phyloP scores from a whole-genome alignment of 2,329 filamentous ascomycete genomes.

The Beauveria australis region DNA sequence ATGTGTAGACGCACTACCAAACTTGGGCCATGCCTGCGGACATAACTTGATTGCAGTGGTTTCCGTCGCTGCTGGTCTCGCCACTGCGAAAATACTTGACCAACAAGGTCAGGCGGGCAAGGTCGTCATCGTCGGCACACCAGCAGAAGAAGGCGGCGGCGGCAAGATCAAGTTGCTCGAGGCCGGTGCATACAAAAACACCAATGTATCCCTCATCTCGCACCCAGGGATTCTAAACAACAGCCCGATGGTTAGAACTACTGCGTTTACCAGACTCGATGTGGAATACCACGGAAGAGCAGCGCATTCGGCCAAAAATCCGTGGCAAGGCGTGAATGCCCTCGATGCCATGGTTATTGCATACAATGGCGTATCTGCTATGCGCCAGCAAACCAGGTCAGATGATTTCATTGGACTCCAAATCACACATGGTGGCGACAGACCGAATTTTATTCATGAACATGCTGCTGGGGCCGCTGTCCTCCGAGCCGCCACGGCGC shows the following conservation, averaged over 20 bases:
- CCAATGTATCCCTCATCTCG: constrained; percentile 23
- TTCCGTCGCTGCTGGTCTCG: constrained; percentile 33
- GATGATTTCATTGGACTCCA: constrained; percentile 42
- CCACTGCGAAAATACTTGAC: constrained; percentile 5
- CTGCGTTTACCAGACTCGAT: constrained; percentile 40
- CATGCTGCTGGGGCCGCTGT: constrained; percentile 31
- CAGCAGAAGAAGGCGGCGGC: constrained; percentile 45
- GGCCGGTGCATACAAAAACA: constrained; percentile 34
- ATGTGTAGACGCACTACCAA: constrained; percentile 36
- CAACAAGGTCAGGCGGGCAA: constrained; percentile 2
- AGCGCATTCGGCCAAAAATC: constrained; percentile 48
- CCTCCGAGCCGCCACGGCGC: constrained; percentile 17
- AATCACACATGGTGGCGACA: constrained; percentile 43
- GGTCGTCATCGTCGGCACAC: constrained; percentile 38
- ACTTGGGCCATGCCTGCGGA: constrained; percentile 45
- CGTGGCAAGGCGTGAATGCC: constrained; percentile 52
- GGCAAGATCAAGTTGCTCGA: constrained; percentile 41
- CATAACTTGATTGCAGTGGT: constrained; percentile 46
- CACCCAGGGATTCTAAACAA: constrained; percentile 28
- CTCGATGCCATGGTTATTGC: constrained; percentile 46
- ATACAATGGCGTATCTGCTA: constrained; percentile 39
- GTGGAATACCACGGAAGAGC: constrained; percentile 46
- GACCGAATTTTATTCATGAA: constrained; percentile 50
- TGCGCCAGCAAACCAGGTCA: constrained; percentile 48
- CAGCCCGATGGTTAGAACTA: constrained; percentile 41